Evolutionary conservation across 208 protist species (phyloP), one percentile per base, ranked within the genome.

Genomic region (Acanthamoeba sp.): DNA sequence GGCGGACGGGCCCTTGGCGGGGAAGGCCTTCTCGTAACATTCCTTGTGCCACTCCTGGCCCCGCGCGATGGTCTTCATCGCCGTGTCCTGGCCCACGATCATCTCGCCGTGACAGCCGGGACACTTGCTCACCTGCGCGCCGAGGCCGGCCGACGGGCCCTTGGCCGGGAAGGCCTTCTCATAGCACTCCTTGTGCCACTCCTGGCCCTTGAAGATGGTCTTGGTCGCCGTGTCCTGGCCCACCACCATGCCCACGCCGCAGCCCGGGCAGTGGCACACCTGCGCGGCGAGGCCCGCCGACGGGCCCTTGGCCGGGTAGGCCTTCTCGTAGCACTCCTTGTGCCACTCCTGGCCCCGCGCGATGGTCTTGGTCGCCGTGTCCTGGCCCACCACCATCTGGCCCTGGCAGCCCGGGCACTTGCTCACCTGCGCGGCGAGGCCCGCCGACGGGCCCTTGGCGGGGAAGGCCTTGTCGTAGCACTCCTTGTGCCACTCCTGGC

Each of bases 41-140:
- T 64, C 48, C 40, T 48, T 92, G 48, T 92, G 87, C 87, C 87
- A 92, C 27, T 92, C 87, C 62, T 92, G 87, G 57, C 87, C 87
- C 3, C 40, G 48, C 34, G 36, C 87, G 42, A 92, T 76, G 20
- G 87, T 92, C 64, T 92, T 92, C 1, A 9, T 52, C 10, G 40
- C 87, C 12, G 87, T 76, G 64, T 92, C 87, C 64, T 76, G 50
- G 24, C 87, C 87, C 38, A 92, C 87, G 12, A 92, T 57, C 57
- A 92, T 92, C 0, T 76, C 16, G 16, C 48, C 40, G 27, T 92
- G 50, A 24, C 85, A 91, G 55, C 85, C 85, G 36, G 85, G 85
- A 24, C 85, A 91, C 38, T 69, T 91, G 59, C 55, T 73, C 57
- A 40, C 32, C 52, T 91, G 85, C 6, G 34, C 85, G 29, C 29